Evolutionary conservation across 148 eudicot species (phyloP).

Genomic region (Cornus suecica): DNA sequence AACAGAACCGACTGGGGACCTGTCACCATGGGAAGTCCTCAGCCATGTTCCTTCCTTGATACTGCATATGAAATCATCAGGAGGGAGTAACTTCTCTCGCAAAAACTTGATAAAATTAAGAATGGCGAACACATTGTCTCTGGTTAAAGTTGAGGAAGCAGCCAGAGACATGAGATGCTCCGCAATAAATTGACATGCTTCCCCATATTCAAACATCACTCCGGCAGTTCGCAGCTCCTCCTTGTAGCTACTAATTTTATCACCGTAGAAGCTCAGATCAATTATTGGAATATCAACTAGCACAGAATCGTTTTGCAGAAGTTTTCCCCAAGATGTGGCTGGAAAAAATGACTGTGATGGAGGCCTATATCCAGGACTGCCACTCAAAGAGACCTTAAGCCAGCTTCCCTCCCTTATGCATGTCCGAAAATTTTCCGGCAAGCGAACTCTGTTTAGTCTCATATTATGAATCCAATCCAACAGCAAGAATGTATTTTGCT

Average conservation of each 20-base stretch:
- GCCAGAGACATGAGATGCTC: conserved; percentile 50
- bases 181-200: conserved; percentile 52
- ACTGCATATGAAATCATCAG: conserved; percentile 31
- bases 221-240: conserved; percentile 53
- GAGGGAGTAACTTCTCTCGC: conserved; percentile 35
- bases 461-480: conserved; percentile 53
- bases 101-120: conserved; percentile 46
- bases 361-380: conserved; percentile 33
- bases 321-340: conserved; percentile 35
- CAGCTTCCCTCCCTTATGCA: conserved; percentile 50
- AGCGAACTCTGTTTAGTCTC: conserved; percentile 11
- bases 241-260: conserved; percentile 27
- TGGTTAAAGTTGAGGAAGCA: conserved; percentile 27
- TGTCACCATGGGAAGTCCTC: conserved; percentile 46
- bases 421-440: conserved; percentile 38
- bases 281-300: conserved; percentile 58
- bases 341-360: conserved; percentile 56
- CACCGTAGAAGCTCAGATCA: conserved; percentile 43
- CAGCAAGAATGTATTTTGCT: conserved; percentile 44
- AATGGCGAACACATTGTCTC: conserved; percentile 44
- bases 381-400: conserved; percentile 47
- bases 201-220: conserved; percentile 44
- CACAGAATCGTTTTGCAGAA: conserved; percentile 44
- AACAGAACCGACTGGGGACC: conserved; percentile 42
- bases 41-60: conserved; percentile 46